These are phyloP conservation scores for Schizochytrium sp. DNA, from an alignment of 108 stramenopile species.

Conservation along the genomic window DNA sequence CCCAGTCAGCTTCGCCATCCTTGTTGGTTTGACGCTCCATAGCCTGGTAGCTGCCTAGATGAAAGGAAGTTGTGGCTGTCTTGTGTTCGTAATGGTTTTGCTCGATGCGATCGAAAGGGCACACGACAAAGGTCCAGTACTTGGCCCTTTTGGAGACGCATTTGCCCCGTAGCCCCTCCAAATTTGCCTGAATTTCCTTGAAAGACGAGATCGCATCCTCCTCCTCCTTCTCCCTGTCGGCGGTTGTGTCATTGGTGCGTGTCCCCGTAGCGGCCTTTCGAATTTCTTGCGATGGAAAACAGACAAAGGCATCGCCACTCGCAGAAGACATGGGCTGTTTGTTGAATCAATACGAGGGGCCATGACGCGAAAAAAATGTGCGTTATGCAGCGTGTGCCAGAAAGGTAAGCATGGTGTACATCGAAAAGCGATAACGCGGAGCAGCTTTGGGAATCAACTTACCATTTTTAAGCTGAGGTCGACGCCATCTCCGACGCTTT, in stretches of 20 bases:
- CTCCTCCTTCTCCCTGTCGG: not conserved
- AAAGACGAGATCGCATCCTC: not conserved
- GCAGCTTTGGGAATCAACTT: too few relatives aligned
- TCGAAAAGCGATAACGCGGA: too few relatives aligned
- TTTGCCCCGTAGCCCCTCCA: not conserved
- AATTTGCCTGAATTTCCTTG: not conserved
- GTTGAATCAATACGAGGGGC: too few relatives aligned
- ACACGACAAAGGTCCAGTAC: slow-evolving; percentile 3
- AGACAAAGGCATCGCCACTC: not conserved
- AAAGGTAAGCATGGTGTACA: too few relatives aligned
- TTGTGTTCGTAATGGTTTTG: not conserved
- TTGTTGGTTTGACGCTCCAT: not conserved
- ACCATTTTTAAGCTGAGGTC: too few relatives aligned
- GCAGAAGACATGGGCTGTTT: not conserved
- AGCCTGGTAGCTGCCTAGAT: not conserved
- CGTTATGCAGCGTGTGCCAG: too few relatives aligned
- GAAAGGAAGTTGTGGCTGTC: not conserved
- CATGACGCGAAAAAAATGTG: too few relatives aligned
- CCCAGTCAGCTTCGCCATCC: not conserved
- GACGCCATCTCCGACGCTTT: not conserved
- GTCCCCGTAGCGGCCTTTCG: not conserved
- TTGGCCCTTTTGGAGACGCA: not conserved
- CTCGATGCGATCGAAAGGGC: not conserved
- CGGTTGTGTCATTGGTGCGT: not conserved
- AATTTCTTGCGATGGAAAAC: not conserved